Evolutionary conservation across 768 basidiomycete genomes (phyloP), one percentile per base, ranked within the genome.

Genomic region (Trametes cubensis): DNA sequence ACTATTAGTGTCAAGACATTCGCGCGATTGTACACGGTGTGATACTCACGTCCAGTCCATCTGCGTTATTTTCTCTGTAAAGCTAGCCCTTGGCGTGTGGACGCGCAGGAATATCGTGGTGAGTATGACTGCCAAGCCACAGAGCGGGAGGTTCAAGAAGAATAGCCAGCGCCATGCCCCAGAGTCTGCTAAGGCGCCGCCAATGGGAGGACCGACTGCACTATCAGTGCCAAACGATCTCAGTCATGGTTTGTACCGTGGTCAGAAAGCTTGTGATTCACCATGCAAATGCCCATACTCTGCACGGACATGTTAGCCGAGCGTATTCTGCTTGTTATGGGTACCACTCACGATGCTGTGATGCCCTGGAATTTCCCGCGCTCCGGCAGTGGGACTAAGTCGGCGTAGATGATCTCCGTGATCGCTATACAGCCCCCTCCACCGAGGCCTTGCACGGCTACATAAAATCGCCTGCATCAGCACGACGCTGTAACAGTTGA

Each of bases 11-110:
- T 34, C 11, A 26, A 30, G 17, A 17, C 39, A 0, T 4, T 30
- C 28, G 2, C 73, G 81, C 42, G 67, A 61, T 3, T 17, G 2
- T 2, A n/a, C 13, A 6, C 2, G 26, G 2, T 1, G 63, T 64
- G 25, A 6, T 6, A 67, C 77, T 58, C 58, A 76, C 75, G 70
- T 69, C 78, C 76, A 77, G 46, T 78, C 77, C 28, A 78, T 71
- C 6, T 70, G 55, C 0, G 46, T 50, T 10, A 78, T 41, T 55
- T 76, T 77, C 20, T 66, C 61, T 4, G 49, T 34, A 2, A 75
- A 25, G 4, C 69, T 69, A 1, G 68, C 70, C 20, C 63, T 48
- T 3, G 77, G 77, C 0, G 67, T 67, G 4, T 41, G 25, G 2
- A 66, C 55, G 11, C 42, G 21, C n/a, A 66, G 26, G 46, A 63